Percentiles rank a stretch among this genome's conserved stretches.
phyloP scores from a whole-genome alignment of 2,329 filamentous ascomycete genomes.

The Pyrenochaeta sp. region DNA sequence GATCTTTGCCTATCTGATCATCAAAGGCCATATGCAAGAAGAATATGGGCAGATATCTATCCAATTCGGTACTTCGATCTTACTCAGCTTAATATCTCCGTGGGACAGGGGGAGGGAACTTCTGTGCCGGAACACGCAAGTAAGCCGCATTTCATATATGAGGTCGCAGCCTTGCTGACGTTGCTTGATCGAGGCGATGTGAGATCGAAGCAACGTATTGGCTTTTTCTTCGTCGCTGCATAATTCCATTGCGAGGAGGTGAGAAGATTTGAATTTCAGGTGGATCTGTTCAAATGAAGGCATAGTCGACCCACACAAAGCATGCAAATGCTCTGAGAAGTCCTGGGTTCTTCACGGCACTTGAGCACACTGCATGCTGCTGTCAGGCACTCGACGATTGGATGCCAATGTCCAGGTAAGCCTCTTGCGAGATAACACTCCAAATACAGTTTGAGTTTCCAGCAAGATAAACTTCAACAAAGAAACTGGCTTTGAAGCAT shows the following conservation, averaged over 20 bases:
- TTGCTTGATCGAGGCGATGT: slow-evolving; percentile 2
- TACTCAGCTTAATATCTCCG: not conserved
- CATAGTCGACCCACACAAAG: too few relatives aligned
- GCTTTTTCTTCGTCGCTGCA: not conserved
- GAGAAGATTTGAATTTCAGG: too few relatives aligned
- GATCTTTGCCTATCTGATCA: not conserved
- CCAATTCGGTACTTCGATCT: not conserved
- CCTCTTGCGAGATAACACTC: too few relatives aligned
- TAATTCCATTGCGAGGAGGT: not conserved
- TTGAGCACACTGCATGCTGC: too few relatives aligned
- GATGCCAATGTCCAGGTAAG: too few relatives aligned
- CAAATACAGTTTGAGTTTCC: too few relatives aligned
- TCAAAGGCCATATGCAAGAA: not conserved
- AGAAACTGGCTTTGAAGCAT: not conserved
- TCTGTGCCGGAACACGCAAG: not conserved
- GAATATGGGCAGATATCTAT: not conserved
- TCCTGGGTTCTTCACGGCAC: too few relatives aligned
- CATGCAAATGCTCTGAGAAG: too few relatives aligned
- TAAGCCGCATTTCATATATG: slow-evolving; percentile 11
- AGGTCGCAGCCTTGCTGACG: slow-evolving; percentile 15
- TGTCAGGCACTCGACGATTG: too few relatives aligned
- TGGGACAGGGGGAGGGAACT: not conserved
- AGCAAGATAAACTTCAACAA: too few relatives aligned
- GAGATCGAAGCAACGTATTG: not conserved
- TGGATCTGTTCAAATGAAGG: too few relatives aligned